Percentiles rank a stretch among this genome's conserved stretches.
phyloP scores from a whole-genome alignment of 2,329 filamentous ascomycete genomes.

The Cadophora malorum region DNA sequence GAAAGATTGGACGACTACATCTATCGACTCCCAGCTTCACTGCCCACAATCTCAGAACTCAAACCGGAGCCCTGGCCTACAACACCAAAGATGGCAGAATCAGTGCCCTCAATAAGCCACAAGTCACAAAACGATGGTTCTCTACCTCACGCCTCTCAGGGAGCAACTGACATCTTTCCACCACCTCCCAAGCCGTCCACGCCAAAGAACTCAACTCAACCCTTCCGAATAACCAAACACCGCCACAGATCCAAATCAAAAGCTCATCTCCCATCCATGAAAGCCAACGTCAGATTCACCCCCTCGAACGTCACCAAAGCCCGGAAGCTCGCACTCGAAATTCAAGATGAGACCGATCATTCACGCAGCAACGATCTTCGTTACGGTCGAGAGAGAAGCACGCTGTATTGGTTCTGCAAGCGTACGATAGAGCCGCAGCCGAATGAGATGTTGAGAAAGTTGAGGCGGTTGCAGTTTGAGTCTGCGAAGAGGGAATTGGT shows the following conservation, averaged over 20 bases:
- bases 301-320: not conserved
- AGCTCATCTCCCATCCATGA: not conserved
- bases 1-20: not conserved
- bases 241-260: not conserved
- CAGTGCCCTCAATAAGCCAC: not conserved
- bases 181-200: not conserved
- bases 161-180: not conserved
- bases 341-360: not conserved
- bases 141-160: too few species aligned
- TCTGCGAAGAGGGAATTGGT: not conserved
- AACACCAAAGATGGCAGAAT: not conserved
- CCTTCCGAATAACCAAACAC: constrained; percentile 5
- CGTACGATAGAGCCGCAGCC: not conserved
- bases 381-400: not conserved
- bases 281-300: not conserved
- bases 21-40: not conserved
- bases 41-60: not conserved
- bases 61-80: not conserved
- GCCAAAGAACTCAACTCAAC: not conserved
- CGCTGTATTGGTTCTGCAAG: not conserved
- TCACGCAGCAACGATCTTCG: not conserved
- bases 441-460: not conserved
- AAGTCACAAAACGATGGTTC: not conserved
- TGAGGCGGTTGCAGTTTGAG: constrained; percentile 6
- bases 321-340: not conserved